phyloP scores from a whole-genome alignment of 1,284 basidiomycete genomes.

The Stereum hirsutum region DNA sequence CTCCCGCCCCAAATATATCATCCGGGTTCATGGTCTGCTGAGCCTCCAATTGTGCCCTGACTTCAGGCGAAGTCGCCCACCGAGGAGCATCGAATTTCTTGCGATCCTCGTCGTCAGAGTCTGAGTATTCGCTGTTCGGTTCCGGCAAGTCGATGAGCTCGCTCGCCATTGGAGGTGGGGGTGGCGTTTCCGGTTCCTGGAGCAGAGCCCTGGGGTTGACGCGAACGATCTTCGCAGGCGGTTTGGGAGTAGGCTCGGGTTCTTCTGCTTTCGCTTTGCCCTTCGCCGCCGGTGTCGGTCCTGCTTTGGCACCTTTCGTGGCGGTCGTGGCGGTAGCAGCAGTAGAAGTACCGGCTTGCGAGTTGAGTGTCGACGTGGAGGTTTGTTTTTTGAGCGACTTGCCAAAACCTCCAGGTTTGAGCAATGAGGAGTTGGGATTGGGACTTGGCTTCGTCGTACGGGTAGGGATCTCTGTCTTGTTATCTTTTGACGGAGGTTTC shows the following conservation, averaged over 20 bases:
- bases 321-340: slow-evolving; percentile 5
- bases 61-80: slow-evolving; percentile 88
- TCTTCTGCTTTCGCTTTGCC: slow-evolving; percentile 31
- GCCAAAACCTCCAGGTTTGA: slow-evolving; percentile 21
- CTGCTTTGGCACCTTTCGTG: slow-evolving; percentile 8
- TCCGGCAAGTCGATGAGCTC: slow-evolving; percentile 90
- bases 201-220: slow-evolving; percentile 58
- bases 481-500: slow-evolving; percentile 41
- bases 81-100: slow-evolving; percentile 65
- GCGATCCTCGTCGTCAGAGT: slow-evolving; percentile 85
- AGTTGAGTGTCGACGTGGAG: slow-evolving; percentile 5
- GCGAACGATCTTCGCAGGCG: slow-evolving; percentile 52
- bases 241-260: slow-evolving; percentile 33
- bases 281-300: slow-evolving; percentile 34
- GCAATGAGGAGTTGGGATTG: slow-evolving; percentile 11
- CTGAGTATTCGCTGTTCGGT: slow-evolving; percentile 91
- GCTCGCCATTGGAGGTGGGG: slow-evolving; percentile 36
- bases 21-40: slow-evolving; percentile 87
- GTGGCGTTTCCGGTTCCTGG: slow-evolving; percentile 40
- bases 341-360: slow-evolving; percentile 11
- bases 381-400: slow-evolving; percentile 16
- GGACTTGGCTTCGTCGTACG: slow-evolving; percentile 24
- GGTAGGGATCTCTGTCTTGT: slow-evolving; percentile 26
- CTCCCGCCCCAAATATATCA: slow-evolving; percentile 83
- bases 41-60: slow-evolving; percentile 65